A percentile compares a stretch with the other conserved stretches of the same genome.
These are phyloP conservation scores for Pleodorina starrii DNA, from an alignment of 139 green algal genomes.

Conservation along the genomic window DNA sequence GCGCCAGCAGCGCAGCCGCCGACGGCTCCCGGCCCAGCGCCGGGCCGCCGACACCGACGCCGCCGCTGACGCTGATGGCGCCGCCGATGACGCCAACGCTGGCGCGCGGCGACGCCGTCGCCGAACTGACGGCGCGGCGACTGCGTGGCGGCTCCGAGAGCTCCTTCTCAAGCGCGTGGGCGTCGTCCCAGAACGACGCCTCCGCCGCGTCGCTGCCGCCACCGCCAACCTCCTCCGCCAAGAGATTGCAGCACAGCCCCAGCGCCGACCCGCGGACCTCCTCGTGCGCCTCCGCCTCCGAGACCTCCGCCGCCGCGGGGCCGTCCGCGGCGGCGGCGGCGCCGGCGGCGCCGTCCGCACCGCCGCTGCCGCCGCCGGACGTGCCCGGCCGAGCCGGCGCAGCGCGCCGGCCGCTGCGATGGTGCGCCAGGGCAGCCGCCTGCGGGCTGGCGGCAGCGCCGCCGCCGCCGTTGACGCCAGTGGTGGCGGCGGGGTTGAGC, in stretches of 20 bases:
- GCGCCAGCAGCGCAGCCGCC: not conserved
- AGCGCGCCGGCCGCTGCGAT: not conserved
- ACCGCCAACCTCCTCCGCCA: not conserved
- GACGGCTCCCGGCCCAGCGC: not conserved
- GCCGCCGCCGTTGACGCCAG: not conserved
- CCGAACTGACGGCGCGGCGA: not conserved
- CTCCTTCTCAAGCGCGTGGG: slow-evolving; percentile 28
- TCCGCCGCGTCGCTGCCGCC: not conserved
- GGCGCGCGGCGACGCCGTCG: not conserved
- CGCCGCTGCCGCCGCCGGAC: not conserved
- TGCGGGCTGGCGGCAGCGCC: not conserved
- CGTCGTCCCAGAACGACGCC: slow-evolving; percentile 47
- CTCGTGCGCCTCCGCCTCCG: slow-evolving; percentile 44
- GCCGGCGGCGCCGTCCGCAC: not conserved
- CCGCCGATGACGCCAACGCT: not conserved
- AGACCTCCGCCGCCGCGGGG: not conserved
- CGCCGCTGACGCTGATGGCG: not conserved
- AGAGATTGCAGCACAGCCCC: slow-evolving; percentile 36
- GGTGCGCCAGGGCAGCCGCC: not conserved
- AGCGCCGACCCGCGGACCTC: not conserved
- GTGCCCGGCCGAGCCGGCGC: not conserved
- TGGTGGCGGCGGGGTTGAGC: not conserved
- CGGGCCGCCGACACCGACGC: not conserved
- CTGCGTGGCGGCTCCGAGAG: slow-evolving; percentile 38
- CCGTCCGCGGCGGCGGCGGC: not conserved